Base-by-base conservation (phyloP, 306 rosid genomes). In the Geum urbanum region DNA sequence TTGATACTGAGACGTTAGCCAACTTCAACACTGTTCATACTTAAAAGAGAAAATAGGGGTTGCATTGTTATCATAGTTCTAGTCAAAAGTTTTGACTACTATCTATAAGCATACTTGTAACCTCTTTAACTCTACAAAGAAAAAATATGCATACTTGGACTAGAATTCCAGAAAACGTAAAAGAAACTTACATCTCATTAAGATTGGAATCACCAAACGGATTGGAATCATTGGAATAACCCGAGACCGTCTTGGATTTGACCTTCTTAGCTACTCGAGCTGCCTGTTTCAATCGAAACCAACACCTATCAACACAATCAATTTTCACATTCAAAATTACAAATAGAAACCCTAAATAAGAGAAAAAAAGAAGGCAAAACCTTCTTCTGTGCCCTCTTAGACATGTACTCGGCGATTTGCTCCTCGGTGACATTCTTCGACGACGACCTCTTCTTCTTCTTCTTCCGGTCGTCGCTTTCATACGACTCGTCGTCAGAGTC, bases 161-260 rank as follows among this genome's bases (percentile, higher is more conserved):
- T 24, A 24, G 60, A 72, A 41, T n/a, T 7, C 41, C 16, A 52
- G 24, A 69, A 69, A 32, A 50, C 14, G 2, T 16, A 12, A 41
- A 15, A 46, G 46, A 8, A 63, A 74, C 88, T 56, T 74, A 89
- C 98, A 74, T 86, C 69, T 92, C 98, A 65, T 86, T 92, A 79
- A 92, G 96, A 83, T 92, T 92, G 71, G 98, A 86, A 73, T 92
- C 98, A 67, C 98, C 98, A 61, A 89, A 89, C 32, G 96, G 98
- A 85, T 92, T 92, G 7, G 98, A 88, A 67, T 89, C 98, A 45
- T 92, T 92, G 10, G 98, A 89, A 73, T 89, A 92, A 50, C 96
- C 96, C 0, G 98, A 86, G 47, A 88, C 95, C 35, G 88, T 83
- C 54, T 74, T 81, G 3, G 87, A 66, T 76, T 89, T 92, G 58